Percentiles rank a stretch among this genome's conserved stretches.
Evolutionary conservation across 768 basidiomycete genomes (phyloP).

Genomic region (Leccinum rimulosum): DNA sequence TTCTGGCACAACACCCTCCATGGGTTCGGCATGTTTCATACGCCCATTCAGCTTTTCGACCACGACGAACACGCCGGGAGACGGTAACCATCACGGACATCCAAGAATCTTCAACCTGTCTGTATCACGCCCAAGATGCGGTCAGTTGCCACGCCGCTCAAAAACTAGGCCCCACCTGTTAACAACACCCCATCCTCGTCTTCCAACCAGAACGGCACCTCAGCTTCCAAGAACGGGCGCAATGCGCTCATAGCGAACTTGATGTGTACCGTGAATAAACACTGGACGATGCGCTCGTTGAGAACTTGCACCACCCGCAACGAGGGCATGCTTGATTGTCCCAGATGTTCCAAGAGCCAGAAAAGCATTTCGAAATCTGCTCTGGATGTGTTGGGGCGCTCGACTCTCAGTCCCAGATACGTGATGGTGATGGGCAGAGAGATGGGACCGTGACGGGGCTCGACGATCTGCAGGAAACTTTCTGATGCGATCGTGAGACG

Average conservation of each 20-base stretch:
- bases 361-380: not conserved
- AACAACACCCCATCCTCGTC: not conserved
- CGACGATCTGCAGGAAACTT: slow-evolving; percentile 1
- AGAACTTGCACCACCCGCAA: not conserved
- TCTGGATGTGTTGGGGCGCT: not conserved
- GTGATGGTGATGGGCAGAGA: slow-evolving; percentile 13
- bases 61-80: not conserved
- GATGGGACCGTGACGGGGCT: not conserved
- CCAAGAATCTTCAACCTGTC: not conserved
- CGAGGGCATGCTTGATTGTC: not conserved
- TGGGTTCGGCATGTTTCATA: too few species aligned
- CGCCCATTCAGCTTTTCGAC: not conserved
- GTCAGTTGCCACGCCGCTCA: not conserved
- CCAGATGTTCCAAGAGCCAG: not conserved
- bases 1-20: too few species aligned
- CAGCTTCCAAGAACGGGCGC: not conserved
- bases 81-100: not conserved
- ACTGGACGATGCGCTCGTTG: not conserved
- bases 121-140: not conserved
- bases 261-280: not conserved
- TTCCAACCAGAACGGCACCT: not conserved
- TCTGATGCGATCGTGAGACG: slow-evolving; percentile 18
- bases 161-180: not conserved
- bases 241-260: not conserved
- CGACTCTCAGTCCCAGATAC: slow-evolving; percentile 16